phyloP scores from a whole-genome alignment of 2,329 filamentous ascomycete genomes.

The Geoglossum cookeanum region DNA sequence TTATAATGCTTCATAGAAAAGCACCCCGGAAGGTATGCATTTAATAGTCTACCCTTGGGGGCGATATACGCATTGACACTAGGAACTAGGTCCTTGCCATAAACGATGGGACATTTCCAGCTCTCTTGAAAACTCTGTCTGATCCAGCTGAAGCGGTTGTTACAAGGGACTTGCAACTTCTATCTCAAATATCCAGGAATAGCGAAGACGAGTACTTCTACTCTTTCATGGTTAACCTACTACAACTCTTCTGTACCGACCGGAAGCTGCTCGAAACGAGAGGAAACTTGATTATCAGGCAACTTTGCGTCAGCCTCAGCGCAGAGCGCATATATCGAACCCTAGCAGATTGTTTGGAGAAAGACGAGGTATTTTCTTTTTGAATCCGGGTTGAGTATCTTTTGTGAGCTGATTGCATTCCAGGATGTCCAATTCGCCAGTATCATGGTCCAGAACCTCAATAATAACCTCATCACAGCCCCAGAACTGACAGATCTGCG shows the following conservation, averaged over 20 bases:
- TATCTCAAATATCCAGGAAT: constrained; percentile 91
- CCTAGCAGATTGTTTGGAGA: constrained; percentile 88
- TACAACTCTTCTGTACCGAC: constrained; percentile 92
- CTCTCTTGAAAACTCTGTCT: constrained; percentile 84
- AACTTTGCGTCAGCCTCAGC: constrained; percentile 81
- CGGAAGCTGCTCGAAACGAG: constrained; percentile 75
- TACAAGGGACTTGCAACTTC: constrained; percentile 75
- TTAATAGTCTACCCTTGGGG: background rate
- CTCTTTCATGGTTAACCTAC: constrained; percentile 91
- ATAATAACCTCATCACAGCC: constrained; percentile 96
- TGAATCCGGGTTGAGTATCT: background rate
- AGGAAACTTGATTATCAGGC: constrained; percentile 89
- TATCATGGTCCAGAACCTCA: constrained; percentile 98
- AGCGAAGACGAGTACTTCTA: constrained; percentile 96
- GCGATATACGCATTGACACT: background rate
- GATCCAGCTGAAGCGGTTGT: constrained; percentile 93
- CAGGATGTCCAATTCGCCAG: constrained; percentile 90
- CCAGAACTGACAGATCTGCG: constrained; percentile 82
- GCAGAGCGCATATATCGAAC: constrained; percentile 92
- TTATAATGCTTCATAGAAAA: constrained; percentile 94
- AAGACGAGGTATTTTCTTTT: constrained; percentile 44
- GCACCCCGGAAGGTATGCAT: constrained; percentile 61
- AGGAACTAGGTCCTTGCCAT: constrained; percentile 46
- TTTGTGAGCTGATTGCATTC: background rate
- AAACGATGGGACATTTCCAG: constrained; percentile 93